A percentile compares a stretch with the other conserved stretches of the same genome.
Evolutionary conservation across 352 stramenopile genomes (phyloP).

Genomic region (Phytophthora constricta): DNA sequence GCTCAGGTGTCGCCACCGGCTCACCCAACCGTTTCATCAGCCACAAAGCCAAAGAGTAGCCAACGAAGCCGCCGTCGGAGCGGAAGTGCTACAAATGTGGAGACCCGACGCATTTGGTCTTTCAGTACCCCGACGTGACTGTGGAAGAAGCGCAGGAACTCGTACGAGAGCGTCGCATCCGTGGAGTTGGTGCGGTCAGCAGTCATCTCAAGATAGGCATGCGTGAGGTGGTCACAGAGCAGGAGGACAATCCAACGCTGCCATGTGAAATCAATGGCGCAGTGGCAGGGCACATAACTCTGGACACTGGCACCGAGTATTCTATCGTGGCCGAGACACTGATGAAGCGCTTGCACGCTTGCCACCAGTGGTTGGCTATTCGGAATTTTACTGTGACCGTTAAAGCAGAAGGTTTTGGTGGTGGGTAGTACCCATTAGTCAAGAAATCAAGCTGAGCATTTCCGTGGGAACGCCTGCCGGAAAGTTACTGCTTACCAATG

Average conservation of each 20-base stretch:
- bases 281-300: not conserved
- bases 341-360: not conserved
- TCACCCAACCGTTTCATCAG: too few species aligned
- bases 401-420: not conserved
- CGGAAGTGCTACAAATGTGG: not conserved
- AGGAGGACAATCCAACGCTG: not conserved
- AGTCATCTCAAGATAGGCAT: not conserved
- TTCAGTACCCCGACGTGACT: not conserved
- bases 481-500: not conserved
- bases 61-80: not conserved
- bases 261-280: not conserved
- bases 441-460: not conserved
- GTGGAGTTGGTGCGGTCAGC: not conserved
- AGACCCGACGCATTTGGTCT: not conserved
- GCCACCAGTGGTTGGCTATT: not conserved
- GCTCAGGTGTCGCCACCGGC: too few species aligned
- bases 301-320: conserved; percentile 3
- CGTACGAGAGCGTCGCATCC: not conserved
- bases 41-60: too few species aligned
- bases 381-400: not conserved
- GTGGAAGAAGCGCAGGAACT: not conserved
- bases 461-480: not conserved
- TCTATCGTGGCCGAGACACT: conserved; percentile 4
- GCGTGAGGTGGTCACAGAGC: not conserved
- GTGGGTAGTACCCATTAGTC: not conserved